Evolutionary conservation across 169 alveolate species (phyloP), one percentile per base, ranked within the genome.

Genomic region (Sarcocystis neurona): DNA sequence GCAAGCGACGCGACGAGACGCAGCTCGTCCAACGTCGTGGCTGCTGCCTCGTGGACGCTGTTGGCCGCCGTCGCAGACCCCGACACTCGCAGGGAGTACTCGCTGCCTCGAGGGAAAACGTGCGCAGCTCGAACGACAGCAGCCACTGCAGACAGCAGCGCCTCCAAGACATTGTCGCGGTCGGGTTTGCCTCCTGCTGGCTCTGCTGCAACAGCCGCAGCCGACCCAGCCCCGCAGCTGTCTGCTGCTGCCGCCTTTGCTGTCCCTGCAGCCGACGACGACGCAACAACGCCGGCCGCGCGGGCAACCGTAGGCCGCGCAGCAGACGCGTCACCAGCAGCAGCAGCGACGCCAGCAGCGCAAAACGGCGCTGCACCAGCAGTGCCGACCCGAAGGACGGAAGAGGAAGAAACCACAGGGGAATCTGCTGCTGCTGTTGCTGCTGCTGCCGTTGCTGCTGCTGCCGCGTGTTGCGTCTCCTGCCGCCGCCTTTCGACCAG

Each of bases 11-110:
- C 47, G 37, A 53, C 44, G 39, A 70, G 48, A 5, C n/a, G 15
- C n/a, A 86, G 86, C 30, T 44, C 79, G 32, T 68, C 70, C 15
- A 86, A 79, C 58, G 90, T 74, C 39, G 72, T 86, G 20, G 85
- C 90, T 5, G 90, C 90, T 53, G 90, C 90, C 70, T 66, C 53
- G 47, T 86, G 85, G 32, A 86, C 48, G 72, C 74, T 75, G 18
- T 41, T 0, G 39, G 75, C n/a, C 50, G 90, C 90, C 56, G 66
- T 44, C 78, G 44, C 48, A n/a, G 78, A 37, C 20, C 63, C 44
- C 63, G 75, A 39, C 43, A 86, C 74, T 43, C 79, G 60, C 5
- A 86, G 48, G 30, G 90, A 70, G 68, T 86, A 86, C 34, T 86
- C 90, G n/a, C 74, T 86, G 2, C 90, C 90, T 39, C 34, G 56